Percentiles rank a stretch among this genome's conserved stretches.
Conservation (phyloP, 805 yeast species). For the Nakazawaea holstii region DNA sequence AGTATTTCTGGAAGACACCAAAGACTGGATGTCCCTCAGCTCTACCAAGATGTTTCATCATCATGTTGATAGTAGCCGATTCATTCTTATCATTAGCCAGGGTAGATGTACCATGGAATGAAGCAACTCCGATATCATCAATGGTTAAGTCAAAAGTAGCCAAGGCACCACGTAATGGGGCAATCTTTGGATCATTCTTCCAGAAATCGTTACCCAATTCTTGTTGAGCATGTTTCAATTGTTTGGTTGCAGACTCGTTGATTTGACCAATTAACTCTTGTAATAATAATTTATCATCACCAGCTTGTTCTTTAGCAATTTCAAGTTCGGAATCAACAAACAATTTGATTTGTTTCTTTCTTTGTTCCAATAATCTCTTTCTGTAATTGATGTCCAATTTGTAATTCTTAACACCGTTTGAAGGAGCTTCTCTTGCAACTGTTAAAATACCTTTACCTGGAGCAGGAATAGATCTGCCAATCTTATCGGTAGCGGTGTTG, state of each 20-base stretch:
- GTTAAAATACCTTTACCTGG: conserved; percentile 99
- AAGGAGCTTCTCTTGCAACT: conserved; percentile 91
- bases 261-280: conserved; percentile 86
- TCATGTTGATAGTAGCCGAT: conserved; percentile 80
- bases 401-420: conserved; percentile 72
- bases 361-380: conserved; percentile 78
- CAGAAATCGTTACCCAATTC: conserved; percentile 96
- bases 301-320: conserved; percentile 66
- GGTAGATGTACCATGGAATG: conserved; percentile 99
- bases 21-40: conserved; percentile 95
- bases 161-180: conserved; percentile 95
- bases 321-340: conserved; percentile 86
- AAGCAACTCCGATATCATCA: conserved; percentile 94
- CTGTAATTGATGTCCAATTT: conserved; percentile 89
- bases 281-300: conserved; percentile 47
- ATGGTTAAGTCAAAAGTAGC: conserved; percentile 90
- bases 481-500: conserved; percentile 97
- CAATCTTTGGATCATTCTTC: conserved; percentile 85
- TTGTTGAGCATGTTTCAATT: conserved; percentile 80
- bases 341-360: conserved; percentile 68
- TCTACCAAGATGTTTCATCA: conserved; percentile 96
- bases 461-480: conserved; percentile 98
- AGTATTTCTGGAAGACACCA: conserved; percentile 98
- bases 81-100: conserved; percentile 99
- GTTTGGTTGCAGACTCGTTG: conserved; percentile 76